Base-by-base conservation (phyloP, 306 rosid genomes). In the Rosa persica region DNA sequence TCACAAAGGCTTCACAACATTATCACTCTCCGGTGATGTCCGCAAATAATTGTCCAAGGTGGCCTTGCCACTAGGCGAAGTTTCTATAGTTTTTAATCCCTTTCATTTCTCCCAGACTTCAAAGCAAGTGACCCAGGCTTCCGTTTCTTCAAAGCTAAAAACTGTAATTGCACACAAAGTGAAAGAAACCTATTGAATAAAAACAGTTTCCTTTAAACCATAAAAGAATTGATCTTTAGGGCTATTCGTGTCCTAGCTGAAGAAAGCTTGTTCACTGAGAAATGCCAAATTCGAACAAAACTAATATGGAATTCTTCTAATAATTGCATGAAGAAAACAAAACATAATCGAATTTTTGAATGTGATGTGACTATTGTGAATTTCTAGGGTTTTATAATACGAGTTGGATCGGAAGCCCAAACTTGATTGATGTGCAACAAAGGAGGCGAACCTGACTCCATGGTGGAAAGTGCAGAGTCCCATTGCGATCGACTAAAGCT, bases 361-460 rank as follows among this genome's bases (percentile, higher is more conserved):
- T 30, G 34, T 30, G 34, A 30, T 30, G 34, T 30, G 34, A 30
- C 34, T 30, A 0, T 30, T 30, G 38, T 48, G 38, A 75, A 17
- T 34, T 0, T 60, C 51, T 84, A 81, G 89, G 83, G 85, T 44
- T 79, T 71, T 44, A 15, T 9, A 46, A 62, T n/a, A 49, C 25
- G 40, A 11, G 40, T 19, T 77, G 51, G 27, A 67, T 62, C 39
- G n/a, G 22, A 78, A 34, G 80, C 64, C 54, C 60, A 71, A 11
- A 94, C 98, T 98, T 92, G 91, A 70, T 89, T 81, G 84, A 95
- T 85, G 80, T 96, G 97, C 40, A 85, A 79, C 66, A 78, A 85
- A 23, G 81, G 86, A n/a, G 89, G 92, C 40, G 95, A 85, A 67
- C 81, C 83, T 72, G 97, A 89, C 85, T 89, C 93, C 98, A 95